These are phyloP conservation scores for Lepiota venenata DNA, from an alignment of 768 basidiomycete genomes.

Conservation along the genomic window DNA sequence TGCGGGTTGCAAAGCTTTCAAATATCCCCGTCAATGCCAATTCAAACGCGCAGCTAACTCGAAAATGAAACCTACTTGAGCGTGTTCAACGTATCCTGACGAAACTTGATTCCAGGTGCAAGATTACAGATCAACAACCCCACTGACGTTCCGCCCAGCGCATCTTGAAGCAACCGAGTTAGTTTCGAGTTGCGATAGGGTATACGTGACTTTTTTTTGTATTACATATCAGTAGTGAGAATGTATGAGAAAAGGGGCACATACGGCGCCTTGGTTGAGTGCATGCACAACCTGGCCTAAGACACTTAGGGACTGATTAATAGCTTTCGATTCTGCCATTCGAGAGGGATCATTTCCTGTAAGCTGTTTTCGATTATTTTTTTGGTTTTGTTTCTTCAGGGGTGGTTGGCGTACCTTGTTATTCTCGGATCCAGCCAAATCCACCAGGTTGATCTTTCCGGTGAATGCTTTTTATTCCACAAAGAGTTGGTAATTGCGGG, in stretches of 20 bases:
- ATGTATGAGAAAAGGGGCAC: constrained; percentile 32
- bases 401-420: constrained; percentile 53
- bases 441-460: constrained; percentile 84
- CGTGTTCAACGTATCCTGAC: constrained; percentile 87
- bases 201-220: constrained; percentile 76
- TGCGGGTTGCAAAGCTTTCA: constrained; percentile 79
- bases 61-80: constrained; percentile 58
- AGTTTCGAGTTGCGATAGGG: constrained; percentile 91
- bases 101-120: constrained; percentile 77
- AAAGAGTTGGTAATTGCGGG: no score
- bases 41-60: no score
- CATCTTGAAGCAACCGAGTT: constrained; percentile 87
- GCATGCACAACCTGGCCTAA: constrained; percentile 89
- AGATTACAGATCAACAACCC: constrained; percentile 86
- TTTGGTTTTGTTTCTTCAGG: no score
- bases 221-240: no score
- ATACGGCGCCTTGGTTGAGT: constrained; percentile 67
- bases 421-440: constrained; percentile 89
- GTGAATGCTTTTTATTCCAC: no score
- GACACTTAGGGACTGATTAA: constrained; percentile 86
- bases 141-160: constrained; percentile 80
- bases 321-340: constrained; percentile 85
- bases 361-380: no score
- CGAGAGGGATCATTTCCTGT: constrained; percentile 87
- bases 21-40: no score